These are phyloP conservation scores for Tinospora cordifolia DNA, from an alignment of 164 flowering plant genomes.

Conservation along the genomic window DNA sequence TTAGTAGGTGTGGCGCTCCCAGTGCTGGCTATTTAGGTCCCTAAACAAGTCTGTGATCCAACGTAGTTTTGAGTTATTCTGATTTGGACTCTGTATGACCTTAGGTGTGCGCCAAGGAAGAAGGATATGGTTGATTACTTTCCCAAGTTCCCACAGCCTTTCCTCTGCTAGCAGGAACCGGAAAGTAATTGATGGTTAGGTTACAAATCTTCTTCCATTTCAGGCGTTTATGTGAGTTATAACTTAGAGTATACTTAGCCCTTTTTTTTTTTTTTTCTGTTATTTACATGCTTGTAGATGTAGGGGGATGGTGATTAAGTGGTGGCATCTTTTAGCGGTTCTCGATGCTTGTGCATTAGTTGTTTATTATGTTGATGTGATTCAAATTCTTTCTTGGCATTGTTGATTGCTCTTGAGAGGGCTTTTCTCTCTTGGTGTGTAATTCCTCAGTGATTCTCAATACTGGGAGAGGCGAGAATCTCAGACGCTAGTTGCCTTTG, in stretches of 20 bases:
- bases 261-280: neutral
- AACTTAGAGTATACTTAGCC: neutral
- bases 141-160: neutral
- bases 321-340: neutral
- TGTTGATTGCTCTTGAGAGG: neutral
- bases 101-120: conserved; percentile 10
- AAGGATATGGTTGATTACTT: neutral
- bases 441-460: too few species aligned
- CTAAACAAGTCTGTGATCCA: conserved; percentile 1
- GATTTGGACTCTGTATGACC: neutral
- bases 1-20: conserved; percentile 12
- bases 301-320: neutral
- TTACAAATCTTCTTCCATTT: neutral
- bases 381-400: neutral
- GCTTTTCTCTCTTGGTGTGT: neutral
- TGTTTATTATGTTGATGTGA: neutral
- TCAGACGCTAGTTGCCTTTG: too few species aligned
- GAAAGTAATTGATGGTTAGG: neutral
- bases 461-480: too few species aligned
- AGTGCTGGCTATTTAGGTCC: neutral
- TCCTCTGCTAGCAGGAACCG: neutral
- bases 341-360: neutral
- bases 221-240: conserved; percentile 4
- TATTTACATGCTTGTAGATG: neutral
- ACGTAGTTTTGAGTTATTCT: neutral